Conservation (phyloP, 2,329 filamentous ascomycete genomes). For the Xylariomycetidae sp. region DNA sequence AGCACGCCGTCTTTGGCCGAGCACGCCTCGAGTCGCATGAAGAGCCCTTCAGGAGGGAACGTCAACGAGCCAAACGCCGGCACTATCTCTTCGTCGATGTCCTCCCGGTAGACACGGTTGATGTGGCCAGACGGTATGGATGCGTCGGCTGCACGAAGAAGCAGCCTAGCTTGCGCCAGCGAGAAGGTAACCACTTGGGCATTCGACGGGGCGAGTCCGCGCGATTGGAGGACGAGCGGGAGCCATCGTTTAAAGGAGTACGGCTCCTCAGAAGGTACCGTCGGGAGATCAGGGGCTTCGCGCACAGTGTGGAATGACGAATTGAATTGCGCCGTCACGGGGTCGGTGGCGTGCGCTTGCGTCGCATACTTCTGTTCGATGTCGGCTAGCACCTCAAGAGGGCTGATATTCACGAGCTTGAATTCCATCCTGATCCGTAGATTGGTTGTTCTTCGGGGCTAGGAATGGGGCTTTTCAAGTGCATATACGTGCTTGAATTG, state of each 20-base stretch:
- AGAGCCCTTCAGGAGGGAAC: slow-evolving; percentile 33
- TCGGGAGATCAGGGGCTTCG: slow-evolving; percentile 22
- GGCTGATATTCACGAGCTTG: too few relatives aligned
- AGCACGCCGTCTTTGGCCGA: slow-evolving; percentile 37
- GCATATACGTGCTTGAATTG: too few relatives aligned
- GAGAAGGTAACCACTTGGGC: slow-evolving; percentile 28
- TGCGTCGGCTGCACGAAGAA: slow-evolving; percentile 25
- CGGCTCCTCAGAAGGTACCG: slow-evolving; percentile 26
- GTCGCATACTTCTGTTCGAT: too few relatives aligned
- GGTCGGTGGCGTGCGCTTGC: too few relatives aligned
- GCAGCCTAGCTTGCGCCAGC: slow-evolving; percentile 21
- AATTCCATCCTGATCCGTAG: too few relatives aligned
- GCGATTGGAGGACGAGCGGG: slow-evolving; percentile 31
- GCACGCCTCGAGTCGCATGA: slow-evolving; percentile 37
- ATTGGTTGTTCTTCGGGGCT: too few relatives aligned
- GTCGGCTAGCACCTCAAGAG: too few relatives aligned
- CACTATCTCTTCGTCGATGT: slow-evolving; percentile 27
- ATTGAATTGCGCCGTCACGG: too few relatives aligned
- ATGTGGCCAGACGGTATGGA: slow-evolving; percentile 26
- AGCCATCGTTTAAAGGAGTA: slow-evolving; percentile 39
- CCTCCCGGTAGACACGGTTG: slow-evolving; percentile 28
- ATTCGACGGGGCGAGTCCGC: slow-evolving; percentile 18
- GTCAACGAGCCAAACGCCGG: slow-evolving; percentile 17
- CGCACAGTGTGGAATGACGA: slow-evolving; percentile 29
- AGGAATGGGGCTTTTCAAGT: too few relatives aligned